phyloP scores from a whole-genome alignment of 345 rosid species.

The Salix koriyanagi region DNA sequence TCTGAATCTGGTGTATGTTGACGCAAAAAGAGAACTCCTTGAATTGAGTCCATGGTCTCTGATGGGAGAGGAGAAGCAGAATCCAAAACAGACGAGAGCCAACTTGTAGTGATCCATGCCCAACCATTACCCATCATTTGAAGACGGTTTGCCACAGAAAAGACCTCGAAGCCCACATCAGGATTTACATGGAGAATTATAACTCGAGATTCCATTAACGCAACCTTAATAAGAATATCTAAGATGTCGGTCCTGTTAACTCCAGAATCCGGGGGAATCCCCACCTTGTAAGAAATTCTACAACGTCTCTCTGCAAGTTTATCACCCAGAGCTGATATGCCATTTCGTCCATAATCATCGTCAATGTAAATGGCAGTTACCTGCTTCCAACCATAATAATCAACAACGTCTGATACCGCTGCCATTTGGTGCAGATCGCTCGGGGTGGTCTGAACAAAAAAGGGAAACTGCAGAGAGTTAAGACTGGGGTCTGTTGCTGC shows the following conservation, averaged over 20 bases:
- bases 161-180: conserved; percentile 47
- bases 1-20: conserved; percentile 75
- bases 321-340: conserved; percentile 68
- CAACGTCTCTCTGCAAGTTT: conserved; percentile 66
- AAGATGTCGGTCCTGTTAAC: conserved; percentile 40
- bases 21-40: conserved; percentile 77
- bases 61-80: conserved; percentile 50
- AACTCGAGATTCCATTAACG: conserved; percentile 73
- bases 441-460: conserved; percentile 68
- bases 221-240: conserved; percentile 71
- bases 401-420: conserved; percentile 71
- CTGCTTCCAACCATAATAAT: conserved; percentile 72
- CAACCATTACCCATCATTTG: conserved; percentile 92
- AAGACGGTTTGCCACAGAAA: conserved; percentile 66
- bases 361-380: conserved; percentile 75
- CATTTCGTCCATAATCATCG: conserved; percentile 82
- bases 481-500: conserved; percentile 91
- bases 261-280: conserved; percentile 46
- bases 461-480: conserved; percentile 77
- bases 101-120: conserved; percentile 93
- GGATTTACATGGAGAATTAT: conserved; percentile 62
- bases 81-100: conserved; percentile 68
- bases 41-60: conserved; percentile 61
- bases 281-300: conserved; percentile 63
- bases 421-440: conserved; percentile 82